phyloP scores from a whole-genome alignment of 139 green algal species.

The Chloropicon primus region DNA sequence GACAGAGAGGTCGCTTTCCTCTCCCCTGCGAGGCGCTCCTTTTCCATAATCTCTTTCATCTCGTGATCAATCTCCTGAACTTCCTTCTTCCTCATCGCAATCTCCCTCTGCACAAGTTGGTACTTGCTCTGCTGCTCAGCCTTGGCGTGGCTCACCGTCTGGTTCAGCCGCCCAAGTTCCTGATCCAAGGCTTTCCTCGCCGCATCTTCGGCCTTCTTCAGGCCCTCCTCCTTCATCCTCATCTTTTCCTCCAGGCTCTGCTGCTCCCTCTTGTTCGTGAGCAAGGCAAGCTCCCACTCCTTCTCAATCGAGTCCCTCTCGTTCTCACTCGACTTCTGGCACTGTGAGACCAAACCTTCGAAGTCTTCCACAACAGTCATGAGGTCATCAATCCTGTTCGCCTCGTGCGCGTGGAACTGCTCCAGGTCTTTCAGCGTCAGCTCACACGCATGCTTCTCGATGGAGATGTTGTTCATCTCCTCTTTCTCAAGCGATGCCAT shows the following conservation, averaged over 20 bases:
- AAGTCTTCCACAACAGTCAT: background rate
- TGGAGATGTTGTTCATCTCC: background rate
- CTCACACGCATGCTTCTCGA: background rate
- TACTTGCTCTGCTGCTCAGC: background rate
- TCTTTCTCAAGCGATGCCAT: background rate
- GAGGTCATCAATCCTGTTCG: background rate
- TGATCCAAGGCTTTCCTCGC: background rate
- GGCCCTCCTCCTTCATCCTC: background rate
- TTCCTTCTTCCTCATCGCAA: background rate
- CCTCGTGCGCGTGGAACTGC: background rate
- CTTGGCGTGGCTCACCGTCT: background rate
- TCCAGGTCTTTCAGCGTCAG: background rate
- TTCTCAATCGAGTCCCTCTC: background rate
- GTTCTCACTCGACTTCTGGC: background rate
- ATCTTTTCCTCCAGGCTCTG: background rate
- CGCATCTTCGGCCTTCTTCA: background rate
- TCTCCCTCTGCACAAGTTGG: background rate
- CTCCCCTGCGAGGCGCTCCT: background rate
- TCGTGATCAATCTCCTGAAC: background rate
- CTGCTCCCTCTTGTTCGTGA: background rate
- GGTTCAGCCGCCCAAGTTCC: background rate
- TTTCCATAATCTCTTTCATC: background rate
- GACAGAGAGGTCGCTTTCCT: background rate
- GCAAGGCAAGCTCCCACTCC: background rate
- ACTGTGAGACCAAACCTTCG: background rate